Base-by-base conservation (phyloP, 208 protist species). In the Vickermania ingenoplastis region DNA sequence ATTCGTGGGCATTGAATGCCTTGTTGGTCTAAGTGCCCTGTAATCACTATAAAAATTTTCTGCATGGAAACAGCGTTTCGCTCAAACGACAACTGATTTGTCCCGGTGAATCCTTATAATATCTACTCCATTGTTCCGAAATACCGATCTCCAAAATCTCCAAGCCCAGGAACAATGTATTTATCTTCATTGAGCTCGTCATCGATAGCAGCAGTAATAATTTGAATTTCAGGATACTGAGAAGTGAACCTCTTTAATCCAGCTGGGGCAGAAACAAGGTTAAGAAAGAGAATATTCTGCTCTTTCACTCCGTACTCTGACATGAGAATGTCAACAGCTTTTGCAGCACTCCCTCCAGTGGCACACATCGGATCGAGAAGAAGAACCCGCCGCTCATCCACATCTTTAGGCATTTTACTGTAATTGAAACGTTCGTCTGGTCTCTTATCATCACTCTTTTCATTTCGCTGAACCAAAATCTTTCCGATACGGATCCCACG, bases 341-440 rank as follows among this genome's bases (percentile, higher is more conserved):
- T 59, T 69, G 89, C 78, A 13, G 75, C 87, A 60, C 79, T 91
- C n/a, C 92, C 92, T n/a, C 89, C 92, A 0, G 90, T 92, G 41
- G 96, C 97, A 36, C 98, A 92, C 92, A 99, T 97, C 24, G 97
- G 97, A 65, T 99, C 97, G 21, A 98, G 72, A 45, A 99, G 79
- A 48, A 99, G 76, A 41, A 99, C 94, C 23, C 81, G 75, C 22
- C 96, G 85, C 5, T 61, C 57, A 21, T 70, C 61, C 22, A 98
- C 93, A 73, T 99, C 97, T 11, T 75, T 72, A 5, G 97, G 97
- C 62, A 99, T 69, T 77, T 98, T 99, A 28, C 79, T 88, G 69
- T 99, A 99, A 71, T 87, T 96, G 26, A 92, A 89, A 69, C 78
- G 65, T 30, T 79, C 65, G 71, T 97, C 88, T 22, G 96, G 96